phyloP scores from a whole-genome alignment of 176 grass and related monocot species.

The Cenchrus fungigraminus region DNA sequence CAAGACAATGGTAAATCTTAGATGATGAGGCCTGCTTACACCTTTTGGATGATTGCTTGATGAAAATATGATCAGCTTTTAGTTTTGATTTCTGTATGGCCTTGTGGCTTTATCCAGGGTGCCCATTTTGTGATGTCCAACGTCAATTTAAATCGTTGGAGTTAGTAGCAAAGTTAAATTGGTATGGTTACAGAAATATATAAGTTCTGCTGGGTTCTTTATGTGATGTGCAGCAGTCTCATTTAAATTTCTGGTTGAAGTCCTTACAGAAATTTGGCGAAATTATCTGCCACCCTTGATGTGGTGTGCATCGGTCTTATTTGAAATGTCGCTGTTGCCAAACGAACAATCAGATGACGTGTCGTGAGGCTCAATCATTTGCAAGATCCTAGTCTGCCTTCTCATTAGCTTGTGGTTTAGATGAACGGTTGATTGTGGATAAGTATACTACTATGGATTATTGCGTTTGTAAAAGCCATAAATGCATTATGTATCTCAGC shows the following conservation, averaged over 20 bases:
- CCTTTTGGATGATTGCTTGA: background rate
- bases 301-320: background rate
- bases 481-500: background rate
- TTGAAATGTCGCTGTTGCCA: background rate
- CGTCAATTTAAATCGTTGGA: background rate
- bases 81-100: background rate
- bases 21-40: background rate
- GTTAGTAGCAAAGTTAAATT: background rate
- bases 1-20: background rate
- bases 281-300: background rate
- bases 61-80: background rate
- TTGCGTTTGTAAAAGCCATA: background rate
- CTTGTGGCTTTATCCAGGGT: background rate
- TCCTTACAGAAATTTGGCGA: background rate
- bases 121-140: background rate
- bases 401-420: too few relatives aligned
- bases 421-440: too few relatives aligned
- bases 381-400: background rate
- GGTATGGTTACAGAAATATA: background rate
- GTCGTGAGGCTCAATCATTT: background rate
- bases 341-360: background rate
- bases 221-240: background rate
- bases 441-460: background rate
- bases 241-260: background rate
- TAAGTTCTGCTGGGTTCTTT: background rate